These are phyloP conservation scores for Beta corolliflora DNA, from an alignment of 179 eudicot species.

Conservation along the genomic window DNA sequence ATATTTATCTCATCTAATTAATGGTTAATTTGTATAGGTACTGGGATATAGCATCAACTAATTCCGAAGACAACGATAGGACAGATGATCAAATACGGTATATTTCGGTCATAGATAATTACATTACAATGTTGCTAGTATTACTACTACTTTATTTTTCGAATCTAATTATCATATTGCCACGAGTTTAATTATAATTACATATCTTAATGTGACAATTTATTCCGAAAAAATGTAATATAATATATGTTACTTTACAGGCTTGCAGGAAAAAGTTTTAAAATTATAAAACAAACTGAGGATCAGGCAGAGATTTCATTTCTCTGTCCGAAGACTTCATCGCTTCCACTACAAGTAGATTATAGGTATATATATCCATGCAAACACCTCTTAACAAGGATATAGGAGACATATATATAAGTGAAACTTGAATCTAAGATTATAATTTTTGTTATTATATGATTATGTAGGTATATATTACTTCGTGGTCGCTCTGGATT, in stretches of 20 bases:
- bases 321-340: conserved; percentile 1
- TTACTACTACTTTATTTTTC: neutral
- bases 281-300: conserved; percentile 29
- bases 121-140: no score
- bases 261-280: conserved; percentile 26
- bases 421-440: neutral
- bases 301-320: conserved; percentile 45
- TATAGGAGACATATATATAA: neutral
- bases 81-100: conserved; percentile 11
- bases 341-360: conserved; percentile 28
- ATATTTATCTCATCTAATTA: neutral
- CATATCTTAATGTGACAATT: no score
- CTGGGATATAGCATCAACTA: conserved; percentile 61
- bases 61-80: conserved; percentile 8
- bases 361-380: conserved; percentile 14
- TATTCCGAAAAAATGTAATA: no score
- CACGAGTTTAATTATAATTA: no score
- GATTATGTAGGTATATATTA: conserved; percentile 57
- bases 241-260: conserved; percentile 13
- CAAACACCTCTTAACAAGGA: neutral
- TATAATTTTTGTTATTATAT: neutral
- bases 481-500: conserved; percentile 67
- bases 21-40: conserved; percentile 34
- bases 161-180: no score
- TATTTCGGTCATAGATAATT: no score